Conservation (phyloP, 169 alveolate species). For the Hepatocystis sp. region DNA sequence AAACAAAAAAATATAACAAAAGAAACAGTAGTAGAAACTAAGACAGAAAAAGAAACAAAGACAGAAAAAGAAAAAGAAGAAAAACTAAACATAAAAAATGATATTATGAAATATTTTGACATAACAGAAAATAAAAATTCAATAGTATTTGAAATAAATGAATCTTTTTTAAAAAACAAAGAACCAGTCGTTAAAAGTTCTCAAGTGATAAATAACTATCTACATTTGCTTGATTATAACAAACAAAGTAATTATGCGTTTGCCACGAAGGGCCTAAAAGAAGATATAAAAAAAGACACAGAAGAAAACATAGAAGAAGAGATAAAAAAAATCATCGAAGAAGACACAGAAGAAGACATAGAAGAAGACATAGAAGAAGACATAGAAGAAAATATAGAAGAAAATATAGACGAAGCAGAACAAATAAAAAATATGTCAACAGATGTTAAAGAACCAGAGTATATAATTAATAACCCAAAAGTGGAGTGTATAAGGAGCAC, state of each 20-base stretch:
- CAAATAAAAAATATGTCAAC: no score
- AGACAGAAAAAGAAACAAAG: neutral
- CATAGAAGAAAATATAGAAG: neutral
- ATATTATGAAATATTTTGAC: constrained; percentile 54
- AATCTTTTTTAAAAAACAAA: constrained; percentile 20
- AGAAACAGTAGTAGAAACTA: neutral
- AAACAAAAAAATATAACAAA: no score
- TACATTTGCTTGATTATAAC: no score
- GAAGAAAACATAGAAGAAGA: neutral
- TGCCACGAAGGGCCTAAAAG: no score
- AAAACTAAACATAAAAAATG: neutral
- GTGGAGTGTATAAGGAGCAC: no score
- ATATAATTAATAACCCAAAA: no score
- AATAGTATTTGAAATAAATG: constrained; percentile 29
- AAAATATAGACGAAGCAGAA: neutral
- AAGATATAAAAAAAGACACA: neutral
- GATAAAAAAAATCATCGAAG: neutral
- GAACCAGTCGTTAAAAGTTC: no score
- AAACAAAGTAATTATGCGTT: no score
- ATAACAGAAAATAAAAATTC: constrained; percentile 38
- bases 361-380: constrained; percentile 2
- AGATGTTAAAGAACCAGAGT: no score
- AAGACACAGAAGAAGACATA: neutral
- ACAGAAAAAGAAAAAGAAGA: neutral
- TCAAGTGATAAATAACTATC: no score